Evolutionary conservation across 2,329 filamentous ascomycete genomes (phyloP).

Genomic region (Calycina marina): DNA sequence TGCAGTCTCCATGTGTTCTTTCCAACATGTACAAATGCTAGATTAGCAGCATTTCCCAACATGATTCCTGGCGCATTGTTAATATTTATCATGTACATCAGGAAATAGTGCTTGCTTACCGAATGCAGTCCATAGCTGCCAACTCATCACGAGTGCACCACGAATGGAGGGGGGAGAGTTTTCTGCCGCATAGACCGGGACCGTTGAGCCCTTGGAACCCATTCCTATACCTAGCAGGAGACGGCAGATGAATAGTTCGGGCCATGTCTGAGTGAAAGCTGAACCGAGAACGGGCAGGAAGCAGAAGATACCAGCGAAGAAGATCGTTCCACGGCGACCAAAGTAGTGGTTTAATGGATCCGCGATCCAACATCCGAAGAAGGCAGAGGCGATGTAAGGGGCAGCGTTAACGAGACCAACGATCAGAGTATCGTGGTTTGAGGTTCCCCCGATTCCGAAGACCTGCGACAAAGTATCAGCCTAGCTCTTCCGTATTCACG

Average conservation of each 20-base stretch:
- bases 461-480: no score
- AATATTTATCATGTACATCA: no score
- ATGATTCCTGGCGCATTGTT: no score
- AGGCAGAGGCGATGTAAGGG: constrained; percentile 30
- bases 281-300: constrained; percentile 45
- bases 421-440: constrained; percentile 35
- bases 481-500: no score
- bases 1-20: constrained; percentile 47
- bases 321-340: constrained; percentile 50
- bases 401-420: constrained; percentile 42
- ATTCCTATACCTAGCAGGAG: constrained; percentile 46
- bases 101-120: no score
- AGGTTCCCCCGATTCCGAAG: constrained; percentile 28
- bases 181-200: constrained; percentile 39
- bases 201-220: constrained; percentile 38
- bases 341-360: constrained; percentile 44
- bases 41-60: constrained; percentile 49
- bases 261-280: constrained; percentile 43
- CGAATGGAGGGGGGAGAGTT: constrained; percentile 37
- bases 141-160: constrained; percentile 40
- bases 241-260: constrained; percentile 39
- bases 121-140: constrained; percentile 39
- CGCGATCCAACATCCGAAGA: constrained; percentile 44
- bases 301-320: constrained; percentile 46
- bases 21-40: constrained; percentile 46